These are phyloP conservation scores for Melaleuca quinquenervia DNA, from an alignment of 345 rosid genomes.

Conservation along the genomic window DNA sequence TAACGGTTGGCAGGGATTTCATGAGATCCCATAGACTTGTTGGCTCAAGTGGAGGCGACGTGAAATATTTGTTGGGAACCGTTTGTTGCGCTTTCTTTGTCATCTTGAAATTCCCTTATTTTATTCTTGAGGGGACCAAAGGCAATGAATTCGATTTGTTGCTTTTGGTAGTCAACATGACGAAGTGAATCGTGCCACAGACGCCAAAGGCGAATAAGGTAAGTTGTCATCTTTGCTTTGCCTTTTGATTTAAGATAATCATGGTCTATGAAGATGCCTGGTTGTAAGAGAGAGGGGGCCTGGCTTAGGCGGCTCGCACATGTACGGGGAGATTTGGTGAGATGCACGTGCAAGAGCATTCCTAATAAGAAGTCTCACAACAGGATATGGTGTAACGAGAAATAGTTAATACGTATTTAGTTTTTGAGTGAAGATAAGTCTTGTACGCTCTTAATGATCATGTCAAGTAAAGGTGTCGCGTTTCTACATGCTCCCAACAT, in stretches of 20 bases:
- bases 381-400: not conserved
- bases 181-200: not conserved
- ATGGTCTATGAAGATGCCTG: not conserved
- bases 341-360: not conserved
- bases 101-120: not conserved
- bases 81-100: not conserved
- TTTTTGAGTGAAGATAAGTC: not conserved
- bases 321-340: not conserved
- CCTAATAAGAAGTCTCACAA: not conserved
- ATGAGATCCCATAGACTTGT: accelerated
- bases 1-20: accelerated
- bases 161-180: not conserved
- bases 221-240: not conserved
- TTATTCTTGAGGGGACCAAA: not conserved
- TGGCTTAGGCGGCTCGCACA: not conserved
- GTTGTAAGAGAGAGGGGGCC: not conserved
- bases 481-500: not conserved
- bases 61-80: accelerated
- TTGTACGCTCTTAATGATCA: not conserved
- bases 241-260: not conserved
- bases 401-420: not conserved
- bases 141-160: not conserved
- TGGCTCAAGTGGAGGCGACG: not conserved
- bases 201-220: not conserved
- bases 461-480: not conserved